Conservation (phyloP, 805 yeast genomes). For the Metschnikowia lachancei region DNA sequence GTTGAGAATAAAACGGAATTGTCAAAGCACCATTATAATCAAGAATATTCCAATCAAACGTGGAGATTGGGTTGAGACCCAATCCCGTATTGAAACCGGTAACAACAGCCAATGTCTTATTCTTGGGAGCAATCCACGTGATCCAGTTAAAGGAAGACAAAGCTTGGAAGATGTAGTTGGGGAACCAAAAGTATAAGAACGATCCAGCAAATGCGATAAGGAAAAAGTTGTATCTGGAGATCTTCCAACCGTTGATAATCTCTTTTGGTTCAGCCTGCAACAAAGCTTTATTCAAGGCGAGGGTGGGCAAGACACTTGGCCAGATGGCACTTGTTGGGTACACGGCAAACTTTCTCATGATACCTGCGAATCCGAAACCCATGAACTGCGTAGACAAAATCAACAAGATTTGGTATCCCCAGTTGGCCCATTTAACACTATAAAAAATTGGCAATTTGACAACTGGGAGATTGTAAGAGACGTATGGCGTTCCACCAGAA, state of each 20-base stretch:
- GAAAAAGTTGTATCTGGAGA: conserved; percentile 20
- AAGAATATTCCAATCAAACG: conserved; percentile 69
- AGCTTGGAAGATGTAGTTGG: conserved; percentile 51
- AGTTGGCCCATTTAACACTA: conserved; percentile 37
- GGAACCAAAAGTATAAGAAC: conserved; percentile 10
- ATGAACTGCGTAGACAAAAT: conserved; percentile 57
- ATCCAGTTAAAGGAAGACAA: conserved; percentile 61
- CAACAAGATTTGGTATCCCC: conserved; percentile 53
- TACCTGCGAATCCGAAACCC: conserved; percentile 68
- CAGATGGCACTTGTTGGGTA: conserved; percentile 64
- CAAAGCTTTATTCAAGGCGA: conserved; percentile 54
- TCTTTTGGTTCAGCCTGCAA: conserved; percentile 50
- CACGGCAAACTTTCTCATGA: conserved; percentile 56
- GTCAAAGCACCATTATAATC: conserved; percentile 54
- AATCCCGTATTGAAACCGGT: conserved; percentile 63
- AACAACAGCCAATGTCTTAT: conserved; percentile 56
- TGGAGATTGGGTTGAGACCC: conserved; percentile 60
- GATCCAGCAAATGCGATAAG: background rate
- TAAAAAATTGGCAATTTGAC: conserved; percentile 44
- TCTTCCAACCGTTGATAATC: conserved; percentile 61
- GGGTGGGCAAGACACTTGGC: conserved; percentile 64
- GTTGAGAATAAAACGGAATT: conserved; percentile 28
- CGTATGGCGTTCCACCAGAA: conserved; percentile 48
- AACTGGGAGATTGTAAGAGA: conserved; percentile 38
- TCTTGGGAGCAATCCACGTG: conserved; percentile 63